Conservation (phyloP, 768 basidiomycete genomes). For the Lactarius indigo region DNA sequence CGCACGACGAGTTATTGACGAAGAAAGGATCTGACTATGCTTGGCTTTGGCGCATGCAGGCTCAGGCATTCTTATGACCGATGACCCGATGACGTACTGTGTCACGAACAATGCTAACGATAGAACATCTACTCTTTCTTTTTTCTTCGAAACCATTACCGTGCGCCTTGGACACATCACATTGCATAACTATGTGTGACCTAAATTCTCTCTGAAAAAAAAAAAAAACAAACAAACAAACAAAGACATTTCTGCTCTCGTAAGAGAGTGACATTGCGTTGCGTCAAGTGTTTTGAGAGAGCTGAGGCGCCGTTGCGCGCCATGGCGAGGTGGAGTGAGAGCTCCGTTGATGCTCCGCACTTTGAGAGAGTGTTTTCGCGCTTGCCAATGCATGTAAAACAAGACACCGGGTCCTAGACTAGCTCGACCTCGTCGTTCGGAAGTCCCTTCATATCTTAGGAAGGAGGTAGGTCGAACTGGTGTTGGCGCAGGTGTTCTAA, state of each 20-base stretch:
- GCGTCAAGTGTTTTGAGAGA: too few relatives aligned
- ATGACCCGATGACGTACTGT: neutral
- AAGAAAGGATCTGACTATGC: constrained; percentile 60
- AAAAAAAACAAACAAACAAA: too few relatives aligned
- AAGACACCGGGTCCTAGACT: too few relatives aligned
- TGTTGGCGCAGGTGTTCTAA: neutral
- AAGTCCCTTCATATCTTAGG: too few relatives aligned
- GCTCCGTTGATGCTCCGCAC: too few relatives aligned
- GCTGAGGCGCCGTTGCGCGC: too few relatives aligned
- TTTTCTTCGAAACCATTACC: neutral
- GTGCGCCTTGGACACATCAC: neutral
- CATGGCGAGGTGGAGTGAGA: too few relatives aligned
- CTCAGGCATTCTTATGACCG: constrained; percentile 50
- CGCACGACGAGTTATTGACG: constrained; percentile 56
- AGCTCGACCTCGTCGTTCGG: neutral
- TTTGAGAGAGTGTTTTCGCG: neutral
- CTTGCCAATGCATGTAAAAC: neutral
- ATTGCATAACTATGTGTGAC: neutral
- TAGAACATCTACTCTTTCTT: neutral
- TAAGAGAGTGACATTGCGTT: too few relatives aligned
- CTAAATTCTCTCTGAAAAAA: neutral
- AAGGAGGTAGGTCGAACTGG: too few relatives aligned
- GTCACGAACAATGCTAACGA: neutral
- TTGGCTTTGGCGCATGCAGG: constrained; percentile 70
- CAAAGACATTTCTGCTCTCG: too few relatives aligned